Conservation (phyloP, 2,329 filamentous ascomycete species). For the Paecilomyces formosus region DNA sequence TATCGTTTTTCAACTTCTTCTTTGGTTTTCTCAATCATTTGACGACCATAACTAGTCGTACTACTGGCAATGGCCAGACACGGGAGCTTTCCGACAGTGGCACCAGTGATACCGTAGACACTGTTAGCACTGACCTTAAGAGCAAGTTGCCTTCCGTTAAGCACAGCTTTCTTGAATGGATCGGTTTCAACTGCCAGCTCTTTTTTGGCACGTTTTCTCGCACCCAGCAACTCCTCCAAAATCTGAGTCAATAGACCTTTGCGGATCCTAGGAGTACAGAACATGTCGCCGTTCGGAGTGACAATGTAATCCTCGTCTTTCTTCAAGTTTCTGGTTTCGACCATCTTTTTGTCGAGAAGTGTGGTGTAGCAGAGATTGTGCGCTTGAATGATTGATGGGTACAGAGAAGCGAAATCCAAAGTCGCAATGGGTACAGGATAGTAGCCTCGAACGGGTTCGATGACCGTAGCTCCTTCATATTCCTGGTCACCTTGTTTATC, state of each 20-base stretch:
- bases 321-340: conserved; percentile 68
- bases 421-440: conserved; percentile 94
- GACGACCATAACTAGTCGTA: conserved; percentile 91
- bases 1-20: conserved; percentile 88
- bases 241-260: conserved; percentile 93
- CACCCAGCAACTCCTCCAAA: conserved; percentile 83
- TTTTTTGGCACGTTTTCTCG: conserved; percentile 89
- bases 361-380: conserved; percentile 99
- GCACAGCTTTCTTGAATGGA: conserved; percentile 92
- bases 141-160: conserved; percentile 94
- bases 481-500: conserved; percentile 71
- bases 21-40: conserved; percentile 99
- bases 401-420: conserved; percentile 96
- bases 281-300: conserved; percentile 89
- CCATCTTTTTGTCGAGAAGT: conserved; percentile 66
- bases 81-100: conserved; percentile 89
- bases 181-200: conserved; percentile 85
- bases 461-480: conserved; percentile 96
- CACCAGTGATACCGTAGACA: conserved; percentile 94
- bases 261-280: conserved; percentile 77
- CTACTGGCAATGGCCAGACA: conserved; percentile 94
- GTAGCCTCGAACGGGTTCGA: conserved; percentile 87
- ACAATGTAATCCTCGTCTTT: conserved; percentile 95
- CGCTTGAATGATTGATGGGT: conserved; percentile 97
- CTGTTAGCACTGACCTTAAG: conserved; percentile 96